A percentile compares a stretch with the other conserved stretches of the same genome.
Evolutionary conservation across 352 stramenopile species (phyloP).

Genomic region (Globisporangium irregulare): DNA sequence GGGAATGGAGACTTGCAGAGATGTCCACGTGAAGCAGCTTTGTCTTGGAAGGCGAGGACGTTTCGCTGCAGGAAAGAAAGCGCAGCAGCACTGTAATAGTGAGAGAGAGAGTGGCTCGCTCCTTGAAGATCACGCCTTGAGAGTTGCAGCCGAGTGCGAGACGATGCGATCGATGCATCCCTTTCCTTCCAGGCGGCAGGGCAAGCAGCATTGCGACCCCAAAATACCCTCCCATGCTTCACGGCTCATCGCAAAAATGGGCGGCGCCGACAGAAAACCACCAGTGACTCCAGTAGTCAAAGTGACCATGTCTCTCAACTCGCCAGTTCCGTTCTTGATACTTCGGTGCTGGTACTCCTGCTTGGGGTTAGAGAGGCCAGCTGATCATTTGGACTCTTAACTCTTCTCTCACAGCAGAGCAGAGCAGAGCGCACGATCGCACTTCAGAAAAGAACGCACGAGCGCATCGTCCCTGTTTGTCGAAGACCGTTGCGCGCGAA

Average conservation of each 20-base stretch:
- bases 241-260: neutral
- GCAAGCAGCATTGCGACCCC: neutral
- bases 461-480: slow-evolving; percentile 1
- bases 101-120: neutral
- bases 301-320: slow-evolving; percentile 7
- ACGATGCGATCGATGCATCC: slow-evolving; percentile 5
- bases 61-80: neutral
- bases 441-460: neutral
- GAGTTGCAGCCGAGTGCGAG: neutral
- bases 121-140: neutral
- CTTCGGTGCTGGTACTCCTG: neutral
- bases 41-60: neutral
- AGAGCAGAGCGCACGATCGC: neutral
- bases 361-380: neutral
- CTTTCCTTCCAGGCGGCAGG: neutral
- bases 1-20: neutral
- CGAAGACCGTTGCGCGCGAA: neutral
- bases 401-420: neutral
- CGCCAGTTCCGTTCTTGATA: neutral
- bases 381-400: neutral
- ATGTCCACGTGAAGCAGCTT: neutral
- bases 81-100: neutral
- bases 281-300: neutral
- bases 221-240: neutral
- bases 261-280: neutral